phyloP scores from a whole-genome alignment of 495 filamentous ascomycete species.

The Friedmanniomyces simplex region DNA sequence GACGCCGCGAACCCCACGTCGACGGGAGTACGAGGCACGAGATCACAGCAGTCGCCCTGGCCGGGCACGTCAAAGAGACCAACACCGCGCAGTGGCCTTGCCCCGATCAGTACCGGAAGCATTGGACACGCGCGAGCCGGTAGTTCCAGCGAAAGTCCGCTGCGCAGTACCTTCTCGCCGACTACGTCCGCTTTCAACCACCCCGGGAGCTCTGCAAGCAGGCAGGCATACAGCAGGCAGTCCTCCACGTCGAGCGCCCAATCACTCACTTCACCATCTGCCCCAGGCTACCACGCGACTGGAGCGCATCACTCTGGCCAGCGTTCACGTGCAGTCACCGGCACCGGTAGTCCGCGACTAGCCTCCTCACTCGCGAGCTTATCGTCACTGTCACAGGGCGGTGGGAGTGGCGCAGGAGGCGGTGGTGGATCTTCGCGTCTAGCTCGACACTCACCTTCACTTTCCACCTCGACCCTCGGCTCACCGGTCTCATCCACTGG shows the following conservation, averaged over 20 bases:
- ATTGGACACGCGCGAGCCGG: conserved; percentile 26
- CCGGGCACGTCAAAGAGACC: conserved; percentile 46
- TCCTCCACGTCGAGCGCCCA: conserved; percentile 37
- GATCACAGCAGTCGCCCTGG: conserved; percentile 52
- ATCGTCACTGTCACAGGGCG: conserved; percentile 38
- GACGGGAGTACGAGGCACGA: conserved; percentile 44
- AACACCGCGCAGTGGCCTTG: conserved; percentile 45
- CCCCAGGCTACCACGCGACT: conserved; percentile 46
- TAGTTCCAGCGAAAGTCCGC: conserved; percentile 40
- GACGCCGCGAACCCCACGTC: conserved; percentile 14
- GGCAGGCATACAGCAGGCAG: conserved; percentile 33
- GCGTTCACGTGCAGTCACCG: conserved; percentile 50
- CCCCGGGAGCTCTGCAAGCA: conserved; percentile 41
- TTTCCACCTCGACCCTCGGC: conserved; percentile 50
- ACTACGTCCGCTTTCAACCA: conserved; percentile 47
- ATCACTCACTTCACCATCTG: conserved; percentile 33
- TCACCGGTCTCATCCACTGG: conserved; percentile 49
- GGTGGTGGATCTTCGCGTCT: conserved; percentile 53
- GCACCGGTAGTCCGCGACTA: conserved; percentile 49
- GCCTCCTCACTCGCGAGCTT: conserved; percentile 51
- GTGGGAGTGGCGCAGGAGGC: conserved; percentile 41
- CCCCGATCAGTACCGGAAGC: conserved; percentile 50
- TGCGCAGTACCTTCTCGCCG: conserved; percentile 35
- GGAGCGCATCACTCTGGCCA: conserved; percentile 48
- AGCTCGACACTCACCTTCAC: conserved; percentile 52